A percentile compares a stretch with the other conserved stretches of the same genome.
Conservation (phyloP, 1,284 basidiomycete genomes). For the Ceratobasidium sp. region DNA sequence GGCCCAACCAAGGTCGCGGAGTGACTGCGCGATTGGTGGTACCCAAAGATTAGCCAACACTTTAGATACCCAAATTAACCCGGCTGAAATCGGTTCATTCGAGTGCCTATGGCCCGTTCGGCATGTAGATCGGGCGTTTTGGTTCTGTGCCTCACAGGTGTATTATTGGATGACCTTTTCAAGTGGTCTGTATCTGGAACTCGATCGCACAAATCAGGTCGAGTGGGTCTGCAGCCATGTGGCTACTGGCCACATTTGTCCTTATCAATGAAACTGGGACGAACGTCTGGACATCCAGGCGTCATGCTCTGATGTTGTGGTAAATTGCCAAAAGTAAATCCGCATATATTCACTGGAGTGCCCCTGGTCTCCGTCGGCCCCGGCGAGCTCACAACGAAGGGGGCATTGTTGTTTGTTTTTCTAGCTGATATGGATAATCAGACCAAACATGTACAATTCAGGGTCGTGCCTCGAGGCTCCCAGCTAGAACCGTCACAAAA, state of each 20-base stretch:
- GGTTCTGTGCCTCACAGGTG: not conserved
- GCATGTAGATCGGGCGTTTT: not conserved
- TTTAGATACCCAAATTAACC: not conserved
- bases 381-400: not conserved
- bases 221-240: not conserved
- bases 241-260: constrained; percentile 19
- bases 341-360: not conserved
- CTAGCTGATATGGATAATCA: constrained; percentile 1
- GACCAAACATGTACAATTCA: constrained; percentile 14
- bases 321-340: too few relatives aligned
- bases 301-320: too few relatives aligned
- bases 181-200: constrained; percentile 18
- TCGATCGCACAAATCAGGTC: not conserved
- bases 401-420: constrained; percentile 11
- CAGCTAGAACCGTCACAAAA: not conserved
- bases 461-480: constrained; percentile 18
- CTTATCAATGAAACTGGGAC: constrained; percentile 7
- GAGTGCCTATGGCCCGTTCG: not conserved
- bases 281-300: not conserved
- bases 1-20: too few relatives aligned
- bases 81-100: not conserved
- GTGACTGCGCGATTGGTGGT: too few relatives aligned
- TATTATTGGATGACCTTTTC: not conserved
- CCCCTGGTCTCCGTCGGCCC: not conserved
- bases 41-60: too few relatives aligned